phyloP scores from a whole-genome alignment of 495 filamentous ascomycete genomes.

The Beverwykella pulmonaria region DNA sequence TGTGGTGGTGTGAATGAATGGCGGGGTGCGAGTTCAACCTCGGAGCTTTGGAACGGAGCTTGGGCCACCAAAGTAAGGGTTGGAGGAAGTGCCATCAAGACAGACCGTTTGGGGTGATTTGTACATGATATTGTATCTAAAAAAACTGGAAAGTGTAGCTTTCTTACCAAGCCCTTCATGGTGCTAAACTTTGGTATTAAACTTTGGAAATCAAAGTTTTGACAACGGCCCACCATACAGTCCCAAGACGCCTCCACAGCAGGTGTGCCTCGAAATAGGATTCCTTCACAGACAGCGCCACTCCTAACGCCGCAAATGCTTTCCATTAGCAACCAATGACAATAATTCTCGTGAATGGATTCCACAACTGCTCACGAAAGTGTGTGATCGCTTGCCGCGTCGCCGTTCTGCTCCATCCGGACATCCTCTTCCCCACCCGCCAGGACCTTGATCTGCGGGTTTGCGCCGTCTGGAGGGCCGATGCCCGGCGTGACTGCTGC shows the following conservation, averaged over 20 bases:
- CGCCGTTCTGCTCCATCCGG: slow-evolving; percentile 48
- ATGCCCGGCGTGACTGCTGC: slow-evolving; percentile 82
- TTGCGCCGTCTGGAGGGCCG: slow-evolving; percentile 55
- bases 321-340: background rate
- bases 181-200: background rate
- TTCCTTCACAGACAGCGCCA: background rate
- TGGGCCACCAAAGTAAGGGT: too few species aligned
- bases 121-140: background rate
- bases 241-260: background rate
- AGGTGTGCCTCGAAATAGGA: background rate
- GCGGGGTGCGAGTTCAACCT: slow-evolving; percentile 10
- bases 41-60: slow-evolving; percentile 10
- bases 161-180: background rate
- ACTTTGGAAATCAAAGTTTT: background rate
- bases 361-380: slow-evolving; percentile 13
- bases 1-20: slow-evolving; percentile 2
- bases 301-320: slow-evolving; percentile 13
- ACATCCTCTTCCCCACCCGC: slow-evolving; percentile 70
- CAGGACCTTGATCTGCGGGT: slow-evolving; percentile 69
- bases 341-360: background rate
- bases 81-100: background rate
- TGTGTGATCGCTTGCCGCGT: slow-evolving; percentile 32
- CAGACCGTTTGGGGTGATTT: background rate
- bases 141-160: background rate
- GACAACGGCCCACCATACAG: background rate